phyloP scores from a whole-genome alignment of 2,329 filamentous ascomycete species.

The Fusarium torulosum region DNA sequence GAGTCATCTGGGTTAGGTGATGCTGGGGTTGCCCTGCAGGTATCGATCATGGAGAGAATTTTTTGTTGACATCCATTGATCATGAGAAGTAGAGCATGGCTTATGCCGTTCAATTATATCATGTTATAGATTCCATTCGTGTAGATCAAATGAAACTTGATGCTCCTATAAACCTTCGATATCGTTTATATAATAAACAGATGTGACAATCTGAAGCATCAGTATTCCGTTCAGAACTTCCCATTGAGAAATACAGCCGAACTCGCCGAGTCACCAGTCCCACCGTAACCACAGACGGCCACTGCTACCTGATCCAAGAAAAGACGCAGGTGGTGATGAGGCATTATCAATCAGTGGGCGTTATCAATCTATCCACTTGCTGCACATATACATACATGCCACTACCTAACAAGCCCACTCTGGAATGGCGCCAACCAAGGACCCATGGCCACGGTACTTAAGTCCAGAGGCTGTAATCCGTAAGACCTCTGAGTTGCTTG shows the following conservation, averaged over 20 bases:
- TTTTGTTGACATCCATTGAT: background rate
- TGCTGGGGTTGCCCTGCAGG: background rate
- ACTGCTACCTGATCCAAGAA: background rate
- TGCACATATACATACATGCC: slow-evolving; percentile 2
- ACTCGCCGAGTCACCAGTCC: background rate
- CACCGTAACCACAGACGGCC: background rate
- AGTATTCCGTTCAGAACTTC: no score
- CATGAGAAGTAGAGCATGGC: no score
- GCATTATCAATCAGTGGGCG: slow-evolving; percentile 45
- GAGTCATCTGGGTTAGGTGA: background rate
- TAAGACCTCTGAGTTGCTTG: slow-evolving; percentile 7
- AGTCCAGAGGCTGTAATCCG: slow-evolving; percentile 8
- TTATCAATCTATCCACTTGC: slow-evolving; percentile 44
- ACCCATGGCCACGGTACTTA: slow-evolving; percentile 24
- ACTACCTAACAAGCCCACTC: slow-evolving; percentile 31
- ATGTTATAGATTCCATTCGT: background rate
- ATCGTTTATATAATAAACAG: no score
- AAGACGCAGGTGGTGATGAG: slow-evolving; percentile 34
- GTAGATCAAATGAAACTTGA: no score
- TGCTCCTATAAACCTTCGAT: no score
- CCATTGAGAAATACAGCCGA: background rate
- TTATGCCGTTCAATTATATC: background rate
- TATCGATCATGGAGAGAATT: slow-evolving; percentile 1
- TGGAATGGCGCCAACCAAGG: slow-evolving; percentile 31
- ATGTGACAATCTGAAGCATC: no score